Conservation (phyloP, 169 alveolate species). For the Pseudocohnilembus persalinus region DNA sequence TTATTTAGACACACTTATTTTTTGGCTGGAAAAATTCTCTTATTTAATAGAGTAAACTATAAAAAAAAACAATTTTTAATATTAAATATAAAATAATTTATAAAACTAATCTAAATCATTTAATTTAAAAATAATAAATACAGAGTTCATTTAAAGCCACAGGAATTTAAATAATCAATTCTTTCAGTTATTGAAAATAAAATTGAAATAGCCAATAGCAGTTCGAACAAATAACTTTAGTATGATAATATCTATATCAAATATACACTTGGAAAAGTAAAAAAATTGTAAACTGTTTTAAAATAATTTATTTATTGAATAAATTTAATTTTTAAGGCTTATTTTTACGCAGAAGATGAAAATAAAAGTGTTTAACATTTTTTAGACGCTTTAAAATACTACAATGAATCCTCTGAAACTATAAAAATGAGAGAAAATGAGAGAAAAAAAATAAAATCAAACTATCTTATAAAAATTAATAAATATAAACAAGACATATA, state of each 20-base stretch:
- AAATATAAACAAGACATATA: too few species aligned
- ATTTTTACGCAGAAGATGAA: neutral
- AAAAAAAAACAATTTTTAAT: too few species aligned
- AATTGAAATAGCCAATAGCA: neutral
- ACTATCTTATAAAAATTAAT: too few species aligned
- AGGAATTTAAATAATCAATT: neutral
- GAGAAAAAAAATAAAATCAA: neutral
- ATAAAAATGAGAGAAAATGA: neutral
- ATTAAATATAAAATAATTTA: too few species aligned
- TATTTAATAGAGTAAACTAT: neutral
- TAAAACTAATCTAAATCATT: too few species aligned
- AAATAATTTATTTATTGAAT: neutral
- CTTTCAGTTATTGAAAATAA: neutral
- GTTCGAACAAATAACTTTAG: neutral
- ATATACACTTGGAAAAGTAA: neutral
- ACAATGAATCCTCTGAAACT: neutral
- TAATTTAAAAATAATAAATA: too few species aligned
- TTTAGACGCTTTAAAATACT: neutral
- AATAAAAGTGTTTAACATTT: neutral
- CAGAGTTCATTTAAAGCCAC: neutral
- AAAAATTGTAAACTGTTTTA: too few species aligned
- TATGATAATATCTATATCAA: neutral
- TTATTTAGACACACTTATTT: neutral
- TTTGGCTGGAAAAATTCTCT: neutral
- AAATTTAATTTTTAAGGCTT: neutral